Percentiles rank a stretch among this genome's conserved stretches.
These are phyloP conservation scores for Sporothrix curviconia DNA, from an alignment of 2,329 filamentous ascomycete genomes.

Conservation along the genomic window DNA sequence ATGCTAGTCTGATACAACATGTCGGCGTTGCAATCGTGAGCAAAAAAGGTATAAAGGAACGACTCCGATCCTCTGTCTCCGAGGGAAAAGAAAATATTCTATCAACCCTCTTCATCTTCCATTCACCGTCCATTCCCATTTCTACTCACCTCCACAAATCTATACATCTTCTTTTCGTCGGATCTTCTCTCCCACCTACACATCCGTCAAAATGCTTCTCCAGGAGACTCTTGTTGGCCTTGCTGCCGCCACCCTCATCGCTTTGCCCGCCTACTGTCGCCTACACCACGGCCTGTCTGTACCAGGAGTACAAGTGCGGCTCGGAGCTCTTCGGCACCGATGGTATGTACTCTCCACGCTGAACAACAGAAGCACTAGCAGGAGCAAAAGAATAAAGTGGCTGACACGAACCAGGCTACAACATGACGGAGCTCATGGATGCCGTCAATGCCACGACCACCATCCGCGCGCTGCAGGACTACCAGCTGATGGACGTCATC, in stretches of 20 bases:
- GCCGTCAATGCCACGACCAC: conserved; percentile 16
- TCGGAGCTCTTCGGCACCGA: conserved; percentile 9
- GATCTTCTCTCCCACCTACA: no score
- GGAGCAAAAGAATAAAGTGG: no score
- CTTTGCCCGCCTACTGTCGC: not conserved
- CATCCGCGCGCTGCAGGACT: conserved; percentile 14
- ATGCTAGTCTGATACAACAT: no score
- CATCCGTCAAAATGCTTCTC: not conserved
- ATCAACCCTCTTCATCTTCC: not conserved
- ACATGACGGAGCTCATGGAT: conserved; percentile 12
- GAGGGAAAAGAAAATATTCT: not conserved
- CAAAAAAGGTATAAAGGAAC: not conserved
- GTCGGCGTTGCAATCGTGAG: no score
- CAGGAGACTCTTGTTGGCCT: not conserved
- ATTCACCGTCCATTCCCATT: not conserved
- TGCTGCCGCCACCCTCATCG: not conserved
- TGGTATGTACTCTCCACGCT: not conserved
- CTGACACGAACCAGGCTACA: conserved; percentile 14
- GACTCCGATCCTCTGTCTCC: no score
- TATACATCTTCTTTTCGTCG: not conserved
- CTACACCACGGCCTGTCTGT: conserved; percentile 9
- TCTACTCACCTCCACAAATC: not conserved
- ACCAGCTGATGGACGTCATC: conserved; percentile 16
- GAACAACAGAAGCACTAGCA: no score
- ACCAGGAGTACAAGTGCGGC: conserved; percentile 17